Evolutionary conservation across 441 rosid species (phyloP).

Genomic region (Flueggea neowawraea): DNA sequence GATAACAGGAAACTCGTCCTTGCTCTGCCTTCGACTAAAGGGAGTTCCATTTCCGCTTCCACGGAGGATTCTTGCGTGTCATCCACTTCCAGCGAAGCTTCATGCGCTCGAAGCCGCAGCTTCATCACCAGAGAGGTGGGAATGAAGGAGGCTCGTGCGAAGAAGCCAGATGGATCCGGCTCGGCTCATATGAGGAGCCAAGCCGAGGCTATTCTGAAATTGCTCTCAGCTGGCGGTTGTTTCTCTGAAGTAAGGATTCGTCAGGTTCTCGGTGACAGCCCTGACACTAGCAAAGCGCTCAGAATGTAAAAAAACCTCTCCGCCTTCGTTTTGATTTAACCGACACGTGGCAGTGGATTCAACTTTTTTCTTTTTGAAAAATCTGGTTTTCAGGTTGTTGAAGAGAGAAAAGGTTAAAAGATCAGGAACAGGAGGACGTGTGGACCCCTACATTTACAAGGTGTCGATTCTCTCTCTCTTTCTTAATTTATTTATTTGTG

Average conservation of each 20-base stretch:
- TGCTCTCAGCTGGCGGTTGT: conserved; percentile 51
- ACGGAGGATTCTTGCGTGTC: conserved; percentile 58
- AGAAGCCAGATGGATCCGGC: conserved; percentile 25
- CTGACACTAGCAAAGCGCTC: conserved; percentile 97
- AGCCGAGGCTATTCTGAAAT: conserved; percentile 70
- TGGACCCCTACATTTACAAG: conserved; percentile 74
- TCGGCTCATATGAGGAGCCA: conserved; percentile 48
- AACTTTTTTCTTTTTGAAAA: not conserved
- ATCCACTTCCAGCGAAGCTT: conserved; percentile 51
- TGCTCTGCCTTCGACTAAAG: conserved; percentile 12
- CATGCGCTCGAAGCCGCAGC: conserved; percentile 35
- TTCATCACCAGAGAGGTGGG: conserved; percentile 12
- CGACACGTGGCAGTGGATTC: not conserved
- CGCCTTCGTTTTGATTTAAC: not conserved
- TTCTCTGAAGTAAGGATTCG: conserved; percentile 76
- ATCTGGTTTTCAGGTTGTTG: conserved; percentile 45
- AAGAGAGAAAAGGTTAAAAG: conserved; percentile 63
- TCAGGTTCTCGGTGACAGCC: conserved; percentile 73
- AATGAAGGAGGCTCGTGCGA: conserved; percentile 9
- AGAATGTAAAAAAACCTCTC: conserved; percentile 57
- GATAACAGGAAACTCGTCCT: conserved; percentile 15
- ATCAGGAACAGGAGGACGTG: conserved; percentile 75
- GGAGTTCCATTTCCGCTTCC: conserved; percentile 25
- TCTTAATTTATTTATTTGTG: not conserved
- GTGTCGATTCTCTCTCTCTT: conserved; percentile 25